phyloP scores from a whole-genome alignment of 352 stramenopile genomes.

The Globisporangium splendens region DNA sequence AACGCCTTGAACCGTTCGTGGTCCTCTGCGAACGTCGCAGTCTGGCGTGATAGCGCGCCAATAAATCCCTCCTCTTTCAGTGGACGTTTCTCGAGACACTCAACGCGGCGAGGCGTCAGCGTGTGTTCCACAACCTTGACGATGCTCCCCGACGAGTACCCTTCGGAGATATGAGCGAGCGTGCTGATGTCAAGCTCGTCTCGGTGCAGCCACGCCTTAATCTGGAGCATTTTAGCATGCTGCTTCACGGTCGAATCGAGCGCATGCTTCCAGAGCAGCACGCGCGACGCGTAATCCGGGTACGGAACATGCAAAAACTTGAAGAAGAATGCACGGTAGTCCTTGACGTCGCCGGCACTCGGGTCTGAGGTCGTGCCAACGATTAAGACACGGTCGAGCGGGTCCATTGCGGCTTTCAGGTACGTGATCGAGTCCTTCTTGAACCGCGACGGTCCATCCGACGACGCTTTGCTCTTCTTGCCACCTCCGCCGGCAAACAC shows the following conservation, averaged over 20 bases:
- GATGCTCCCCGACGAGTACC: conserved; percentile 88
- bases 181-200: conserved; percentile 84
- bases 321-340: conserved; percentile 88
- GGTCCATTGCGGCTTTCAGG: conserved; percentile 85
- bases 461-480: conserved; percentile 78
- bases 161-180: conserved; percentile 89
- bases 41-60: conserved; percentile 58
- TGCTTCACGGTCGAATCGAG: conserved; percentile 50
- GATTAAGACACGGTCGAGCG: conserved; percentile 89
- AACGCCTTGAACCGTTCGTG: conserved; percentile 79
- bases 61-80: conserved; percentile 89
- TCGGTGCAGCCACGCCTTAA: conserved; percentile 20
- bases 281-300: conserved; percentile 88
- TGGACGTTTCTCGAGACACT: conserved; percentile 74
- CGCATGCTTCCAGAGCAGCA: conserved; percentile 87
- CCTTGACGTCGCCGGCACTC: conserved; percentile 78
- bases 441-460: conserved; percentile 85
- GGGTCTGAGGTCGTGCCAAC: conserved; percentile 88
- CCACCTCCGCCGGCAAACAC: conserved; percentile 66
- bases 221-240: conserved; percentile 27
- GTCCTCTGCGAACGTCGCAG: conserved; percentile 61
- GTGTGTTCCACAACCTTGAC: conserved; percentile 68
- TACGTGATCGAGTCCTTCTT: conserved; percentile 94
- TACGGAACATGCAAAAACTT: conserved; percentile 92
- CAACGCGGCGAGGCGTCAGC: conserved; percentile 70